Conservation (phyloP, 768 basidiomycete genomes). For the Thelephora aurantiotincta region DNA sequence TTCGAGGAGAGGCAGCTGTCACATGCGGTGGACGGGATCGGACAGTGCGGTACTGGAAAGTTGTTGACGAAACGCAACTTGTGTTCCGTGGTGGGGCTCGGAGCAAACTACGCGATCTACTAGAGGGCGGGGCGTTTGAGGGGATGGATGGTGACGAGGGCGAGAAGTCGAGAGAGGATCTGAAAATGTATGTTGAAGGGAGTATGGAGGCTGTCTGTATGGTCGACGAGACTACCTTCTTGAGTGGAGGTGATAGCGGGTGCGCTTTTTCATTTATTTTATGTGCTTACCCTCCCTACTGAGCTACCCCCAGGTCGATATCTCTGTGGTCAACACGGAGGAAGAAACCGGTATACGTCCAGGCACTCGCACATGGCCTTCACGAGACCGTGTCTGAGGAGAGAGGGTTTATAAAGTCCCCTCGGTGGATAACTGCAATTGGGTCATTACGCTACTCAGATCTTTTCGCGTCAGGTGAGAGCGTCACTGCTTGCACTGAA, state of each 20-base stretch:
- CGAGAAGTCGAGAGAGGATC: slow-evolving; percentile 22
- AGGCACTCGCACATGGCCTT: slow-evolving; percentile 78
- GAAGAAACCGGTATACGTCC: slow-evolving; percentile 90
- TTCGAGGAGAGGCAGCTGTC: slow-evolving; percentile 74
- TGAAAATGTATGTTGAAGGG: slow-evolving; percentile 62
- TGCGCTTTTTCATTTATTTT: slow-evolving; percentile 25
- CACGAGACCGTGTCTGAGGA: slow-evolving; percentile 66
- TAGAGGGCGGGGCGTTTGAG: slow-evolving; percentile 65
- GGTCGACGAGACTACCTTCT: slow-evolving; percentile 88
- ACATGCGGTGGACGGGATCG: slow-evolving; percentile 86
- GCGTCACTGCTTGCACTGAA: neutral
- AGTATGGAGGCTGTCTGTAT: slow-evolving; percentile 87
- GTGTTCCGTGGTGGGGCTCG: slow-evolving; percentile 94
- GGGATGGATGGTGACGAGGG: slow-evolving; percentile 43
- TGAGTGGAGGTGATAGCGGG: slow-evolving; percentile 96
- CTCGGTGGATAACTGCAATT: slow-evolving; percentile 86
- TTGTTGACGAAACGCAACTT: slow-evolving; percentile 86
- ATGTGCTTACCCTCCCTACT: neutral
- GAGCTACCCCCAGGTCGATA: slow-evolving; percentile 49
- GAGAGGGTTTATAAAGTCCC: slow-evolving; percentile 49
- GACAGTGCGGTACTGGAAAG: slow-evolving; percentile 91
- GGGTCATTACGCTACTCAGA: slow-evolving; percentile 81
- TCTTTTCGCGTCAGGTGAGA: slow-evolving; percentile 74
- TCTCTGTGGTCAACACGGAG: slow-evolving; percentile 83
- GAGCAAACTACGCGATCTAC: slow-evolving; percentile 62